Evolutionary conservation across 176 grass and related monocot genomes (phyloP).

Genomic region (Hyparrhenia diplandra): DNA sequence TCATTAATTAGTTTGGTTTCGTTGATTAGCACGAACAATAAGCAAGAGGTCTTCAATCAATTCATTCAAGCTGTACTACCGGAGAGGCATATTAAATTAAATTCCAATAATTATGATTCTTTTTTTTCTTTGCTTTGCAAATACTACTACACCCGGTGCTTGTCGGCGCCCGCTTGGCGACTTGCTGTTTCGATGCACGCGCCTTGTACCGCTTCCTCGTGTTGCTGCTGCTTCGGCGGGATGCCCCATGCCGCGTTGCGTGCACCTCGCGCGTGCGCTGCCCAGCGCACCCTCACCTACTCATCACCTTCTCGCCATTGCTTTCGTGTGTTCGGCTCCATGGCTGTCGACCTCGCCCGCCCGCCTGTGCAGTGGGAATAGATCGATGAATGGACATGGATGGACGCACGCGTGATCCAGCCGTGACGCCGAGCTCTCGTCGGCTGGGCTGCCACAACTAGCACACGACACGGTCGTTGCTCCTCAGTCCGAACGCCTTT

Average conservation of each 20-base stretch:
- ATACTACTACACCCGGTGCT: background rate
- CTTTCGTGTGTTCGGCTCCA: slow-evolving; percentile 1
- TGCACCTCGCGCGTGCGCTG: slow-evolving; percentile 4
- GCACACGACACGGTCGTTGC: background rate
- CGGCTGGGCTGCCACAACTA: background rate
- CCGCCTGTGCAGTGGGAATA: background rate
- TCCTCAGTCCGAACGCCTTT: background rate
- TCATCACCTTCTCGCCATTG: background rate
- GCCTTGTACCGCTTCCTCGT: slow-evolving; percentile 35
- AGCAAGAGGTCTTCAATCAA: background rate
- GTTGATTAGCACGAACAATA: background rate
- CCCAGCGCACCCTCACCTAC: background rate
- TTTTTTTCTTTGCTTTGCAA: background rate
- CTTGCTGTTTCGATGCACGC: slow-evolving; percentile 29
- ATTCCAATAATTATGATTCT: slow-evolving; percentile 23
- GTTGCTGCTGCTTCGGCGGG: slow-evolving; percentile 46
- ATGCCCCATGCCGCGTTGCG: slow-evolving; percentile 16
- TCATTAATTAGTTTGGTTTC: background rate
- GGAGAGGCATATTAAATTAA: slow-evolving; percentile 33
- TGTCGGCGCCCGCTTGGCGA: slow-evolving; percentile 40
- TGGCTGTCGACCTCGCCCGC: background rate
- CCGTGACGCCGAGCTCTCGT: background rate
- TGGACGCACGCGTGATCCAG: background rate
- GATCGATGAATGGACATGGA: no score
- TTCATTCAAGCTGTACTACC: slow-evolving; percentile 18